Evolutionary conservation across 148 eudicot genomes (phyloP).

Genomic region (Chenopodium suecicum): DNA sequence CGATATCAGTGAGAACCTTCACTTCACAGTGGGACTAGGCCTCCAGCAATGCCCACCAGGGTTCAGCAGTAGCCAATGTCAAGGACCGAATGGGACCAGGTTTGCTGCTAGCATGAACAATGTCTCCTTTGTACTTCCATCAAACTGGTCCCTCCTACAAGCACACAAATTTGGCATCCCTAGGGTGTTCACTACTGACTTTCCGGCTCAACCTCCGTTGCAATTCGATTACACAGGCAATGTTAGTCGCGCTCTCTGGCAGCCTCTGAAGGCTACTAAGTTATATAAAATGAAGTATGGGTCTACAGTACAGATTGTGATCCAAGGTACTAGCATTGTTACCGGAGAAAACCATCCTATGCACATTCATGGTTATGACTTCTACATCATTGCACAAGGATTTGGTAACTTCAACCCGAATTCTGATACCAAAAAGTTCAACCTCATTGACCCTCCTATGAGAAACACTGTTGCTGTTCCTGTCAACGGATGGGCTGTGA

Average conservation of each 20-base stretch:
- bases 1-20: slow-evolving; percentile 57
- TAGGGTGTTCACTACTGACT: slow-evolving; percentile 72
- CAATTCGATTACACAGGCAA: slow-evolving; percentile 89
- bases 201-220: slow-evolving; percentile 66
- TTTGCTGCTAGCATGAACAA: slow-evolving; percentile 94
- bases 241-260: slow-evolving; percentile 67
- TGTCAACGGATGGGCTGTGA: slow-evolving; percentile 82
- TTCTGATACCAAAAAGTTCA: slow-evolving; percentile 58
- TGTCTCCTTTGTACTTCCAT: slow-evolving; percentile 68
- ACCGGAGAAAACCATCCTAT: slow-evolving; percentile 89
- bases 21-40: slow-evolving; percentile 77
- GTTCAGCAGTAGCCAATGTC: slow-evolving; percentile 45
- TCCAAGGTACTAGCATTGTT: slow-evolving; percentile 81
- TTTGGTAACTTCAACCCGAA: slow-evolving; percentile 73
- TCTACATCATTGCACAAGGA: slow-evolving; percentile 75
- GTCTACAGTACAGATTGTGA: slow-evolving; percentile 66
- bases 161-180: slow-evolving; percentile 60
- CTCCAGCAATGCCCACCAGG: slow-evolving; percentile 62
- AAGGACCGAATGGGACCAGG: slow-evolving; percentile 83
- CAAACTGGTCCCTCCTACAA: slow-evolving; percentile 68
- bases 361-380: slow-evolving; percentile 94
- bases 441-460: slow-evolving; percentile 88
- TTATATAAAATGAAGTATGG: slow-evolving; percentile 67
- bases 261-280: slow-evolving; percentile 61
- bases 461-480: slow-evolving; percentile 84